Evolutionary conservation across 192 early-diverging fungal genomes (phyloP), one percentile per base, ranked within the genome.

Genomic region (Podila clonocystis): DNA sequence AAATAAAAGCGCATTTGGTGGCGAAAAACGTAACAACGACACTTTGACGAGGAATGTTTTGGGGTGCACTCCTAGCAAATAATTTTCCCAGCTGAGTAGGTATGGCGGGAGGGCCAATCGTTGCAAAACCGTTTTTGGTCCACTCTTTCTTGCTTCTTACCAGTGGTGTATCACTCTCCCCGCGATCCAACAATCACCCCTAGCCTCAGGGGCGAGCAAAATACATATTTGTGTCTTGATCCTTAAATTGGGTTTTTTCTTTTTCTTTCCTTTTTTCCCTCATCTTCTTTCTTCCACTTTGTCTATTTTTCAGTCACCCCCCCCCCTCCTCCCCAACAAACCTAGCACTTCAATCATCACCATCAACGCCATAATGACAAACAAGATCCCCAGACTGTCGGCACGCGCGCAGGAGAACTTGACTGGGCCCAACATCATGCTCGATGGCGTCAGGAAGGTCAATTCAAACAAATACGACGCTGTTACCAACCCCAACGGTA

Each of bases 401-500:
- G 11, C 7, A n/a, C 68, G 75, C 30, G 75, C 75, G 0, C 57
- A 66, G 33, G 63, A 78, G 49, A 78, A 78, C 68, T 64, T 78
- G 5, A 13, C 8, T 11, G 68, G 45, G 3, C 31, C 55, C 5
- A 70, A 78, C 12, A 20, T 71, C 17, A 78, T 78, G 75, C 63
- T 71, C 5, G 64, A 78, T 17, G 75, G 75, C 3, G 58, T 70
- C 8, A 55, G 60, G 5, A 64, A 58, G 58, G 68, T 57, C 6
- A 71, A 78, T 62, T 8, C 68, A n/a, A 58, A 78, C 68, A 78
- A 78, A 64, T 78, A 55, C 58, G 48, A 84, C 66, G 31, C 68
- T 30, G 62, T 68, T 12, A 58, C 59, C 34, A 95, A 95, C 64
- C 89, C 89, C 5, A 48, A 60, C 13, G 96, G 95, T 22, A 90